Percentiles rank a stretch among this genome's conserved stretches.
Conservation (phyloP, 129 eudicot genomes). For the Flaveria trinervia region DNA sequence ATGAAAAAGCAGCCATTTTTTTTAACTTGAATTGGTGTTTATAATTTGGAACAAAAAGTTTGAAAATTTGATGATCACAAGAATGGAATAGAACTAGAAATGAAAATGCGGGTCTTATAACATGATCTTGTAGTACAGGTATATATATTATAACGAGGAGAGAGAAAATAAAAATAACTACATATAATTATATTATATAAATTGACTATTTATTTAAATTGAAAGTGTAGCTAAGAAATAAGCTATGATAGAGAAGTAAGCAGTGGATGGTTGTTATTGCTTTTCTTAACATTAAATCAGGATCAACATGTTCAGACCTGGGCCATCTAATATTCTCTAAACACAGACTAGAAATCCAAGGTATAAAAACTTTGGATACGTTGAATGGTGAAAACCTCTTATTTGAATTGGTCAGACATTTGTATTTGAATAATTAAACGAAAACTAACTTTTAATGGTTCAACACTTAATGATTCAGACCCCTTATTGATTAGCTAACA, state of each 20-base stretch:
- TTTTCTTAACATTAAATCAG: no score
- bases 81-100: constrained; percentile 26
- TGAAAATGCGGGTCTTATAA: constrained; percentile 27
- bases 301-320: no score
- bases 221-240: neutral
- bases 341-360: no score
- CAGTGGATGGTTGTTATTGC: neutral
- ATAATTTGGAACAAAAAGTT: constrained; percentile 25
- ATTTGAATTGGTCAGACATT: no score
- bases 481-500: no score
- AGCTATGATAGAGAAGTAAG: neutral
- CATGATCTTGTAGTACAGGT: constrained; percentile 25
- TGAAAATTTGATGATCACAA: constrained; percentile 17
- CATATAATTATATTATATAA: neutral
- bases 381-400: no score
- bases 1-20: constrained; percentile 62
- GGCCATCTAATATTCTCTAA: no score
- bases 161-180: constrained; percentile 7
- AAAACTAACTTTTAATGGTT: no score
- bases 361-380: no score
- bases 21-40: neutral
- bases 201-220: neutral
- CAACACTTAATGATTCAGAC: no score
- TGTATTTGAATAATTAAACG: no score
- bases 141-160: constrained; percentile 32